These are phyloP conservation scores for Phytomonas sp. DNA, from an alignment of 208 protist species.

Conservation along the genomic window DNA sequence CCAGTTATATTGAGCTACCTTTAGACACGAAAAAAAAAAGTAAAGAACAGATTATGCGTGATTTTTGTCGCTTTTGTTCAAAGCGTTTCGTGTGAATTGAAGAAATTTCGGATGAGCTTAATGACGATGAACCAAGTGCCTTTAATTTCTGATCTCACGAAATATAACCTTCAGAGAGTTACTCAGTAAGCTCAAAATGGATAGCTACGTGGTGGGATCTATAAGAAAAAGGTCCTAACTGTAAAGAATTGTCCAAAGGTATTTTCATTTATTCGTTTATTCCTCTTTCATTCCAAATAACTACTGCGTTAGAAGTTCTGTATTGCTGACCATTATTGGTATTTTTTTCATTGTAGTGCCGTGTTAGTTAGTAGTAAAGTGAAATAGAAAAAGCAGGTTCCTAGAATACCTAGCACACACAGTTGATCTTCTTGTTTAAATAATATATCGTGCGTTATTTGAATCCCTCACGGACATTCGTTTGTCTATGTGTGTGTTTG, in stretches of 20 bases:
- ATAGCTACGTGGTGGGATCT: neutral
- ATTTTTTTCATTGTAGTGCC: constrained; percentile 2
- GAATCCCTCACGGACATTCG: neutral
- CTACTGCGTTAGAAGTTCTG: neutral
- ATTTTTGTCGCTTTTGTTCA: constrained; percentile 1
- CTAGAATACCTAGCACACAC: neutral
- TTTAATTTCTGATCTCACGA: neutral
- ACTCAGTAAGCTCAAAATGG: neutral
- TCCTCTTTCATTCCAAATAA: constrained; percentile 9
- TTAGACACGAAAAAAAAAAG: constrained; percentile 4
- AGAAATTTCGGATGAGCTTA: neutral
- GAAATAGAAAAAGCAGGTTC: neutral
- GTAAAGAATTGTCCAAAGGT: neutral
- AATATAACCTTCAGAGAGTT: neutral
- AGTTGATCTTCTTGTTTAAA: constrained; percentile 2
- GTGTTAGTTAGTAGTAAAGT: neutral
- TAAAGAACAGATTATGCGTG: neutral
- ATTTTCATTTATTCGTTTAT: neutral
- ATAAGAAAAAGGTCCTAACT: neutral
- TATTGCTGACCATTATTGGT: neutral
- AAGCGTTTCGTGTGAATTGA: neutral
- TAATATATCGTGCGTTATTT: neutral
- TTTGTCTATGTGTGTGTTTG: neutral
- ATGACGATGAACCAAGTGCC: neutral
- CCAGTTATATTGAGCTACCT: constrained; percentile 55